These are phyloP conservation scores for Flueggea neowawraea DNA, from an alignment of 441 rosid genomes.

Conservation along the genomic window DNA sequence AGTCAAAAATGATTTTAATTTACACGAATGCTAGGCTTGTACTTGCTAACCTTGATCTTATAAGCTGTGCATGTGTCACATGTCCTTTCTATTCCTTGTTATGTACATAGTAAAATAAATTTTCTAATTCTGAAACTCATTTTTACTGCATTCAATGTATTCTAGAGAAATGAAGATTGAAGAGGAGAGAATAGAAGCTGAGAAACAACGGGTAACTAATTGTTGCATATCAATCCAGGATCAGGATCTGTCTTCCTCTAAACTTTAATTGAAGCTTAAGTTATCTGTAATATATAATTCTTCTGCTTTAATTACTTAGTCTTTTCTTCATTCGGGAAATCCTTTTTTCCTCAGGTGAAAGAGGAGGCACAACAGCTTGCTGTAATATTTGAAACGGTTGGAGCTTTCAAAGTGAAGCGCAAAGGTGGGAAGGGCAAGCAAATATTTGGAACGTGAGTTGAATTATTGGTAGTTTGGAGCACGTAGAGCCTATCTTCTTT, in stretches of 20 bases:
- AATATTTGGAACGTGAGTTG: conserved; percentile 82
- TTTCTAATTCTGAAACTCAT: neutral
- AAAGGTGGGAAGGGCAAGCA: conserved; percentile 87
- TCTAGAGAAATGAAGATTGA: conserved; percentile 79
- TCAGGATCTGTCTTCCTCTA: neutral
- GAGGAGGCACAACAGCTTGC: conserved; percentile 92
- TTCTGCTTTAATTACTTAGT: neutral
- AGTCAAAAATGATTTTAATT: too few species aligned
- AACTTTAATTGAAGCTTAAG: too few species aligned
- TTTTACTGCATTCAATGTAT: neutral
- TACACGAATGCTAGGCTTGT: too few species aligned
- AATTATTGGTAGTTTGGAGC: too few species aligned
- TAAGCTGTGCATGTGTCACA: too few species aligned
- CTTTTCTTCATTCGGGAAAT: neutral
- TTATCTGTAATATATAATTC: neutral
- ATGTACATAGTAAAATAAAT: too few species aligned
- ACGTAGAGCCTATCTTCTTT: too few species aligned
- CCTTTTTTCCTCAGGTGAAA: conserved; percentile 57
- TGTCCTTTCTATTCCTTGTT: too few species aligned
- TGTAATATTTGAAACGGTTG: conserved; percentile 69
- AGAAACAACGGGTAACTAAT: conserved; percentile 74
- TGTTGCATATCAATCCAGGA: conserved; percentile 4
- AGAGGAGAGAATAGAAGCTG: conserved; percentile 87
- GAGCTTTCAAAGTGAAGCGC: conserved; percentile 92
- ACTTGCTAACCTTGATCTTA: too few species aligned